These are phyloP conservation scores for Malus hybrid DNA, from an alignment of 331 rosid species.

Conservation along the genomic window DNA sequence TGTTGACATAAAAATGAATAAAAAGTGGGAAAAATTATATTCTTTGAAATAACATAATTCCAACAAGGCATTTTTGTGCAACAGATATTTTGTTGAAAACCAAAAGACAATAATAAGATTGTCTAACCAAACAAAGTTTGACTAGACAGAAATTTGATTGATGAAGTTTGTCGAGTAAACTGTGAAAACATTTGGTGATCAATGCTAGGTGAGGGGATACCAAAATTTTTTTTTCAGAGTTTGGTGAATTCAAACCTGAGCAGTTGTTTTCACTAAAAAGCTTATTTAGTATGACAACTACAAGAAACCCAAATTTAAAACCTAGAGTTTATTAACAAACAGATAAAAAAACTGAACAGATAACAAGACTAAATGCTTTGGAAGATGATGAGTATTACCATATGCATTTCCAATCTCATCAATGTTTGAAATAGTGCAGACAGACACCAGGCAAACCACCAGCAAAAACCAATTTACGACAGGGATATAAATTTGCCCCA, in stretches of 20 bases:
- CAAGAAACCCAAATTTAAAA: neutral
- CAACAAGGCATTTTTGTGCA: neutral
- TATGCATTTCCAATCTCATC: constrained; percentile 98
- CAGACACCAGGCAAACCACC: constrained; percentile 70
- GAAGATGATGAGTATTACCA: constrained; percentile 47
- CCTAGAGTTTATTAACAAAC: neutral
- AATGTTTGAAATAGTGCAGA: constrained; percentile 68
- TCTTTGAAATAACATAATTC: neutral
- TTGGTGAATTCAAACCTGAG: neutral
- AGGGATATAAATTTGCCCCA: constrained; percentile 99
- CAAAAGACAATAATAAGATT: neutral
- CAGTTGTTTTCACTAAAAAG: neutral
- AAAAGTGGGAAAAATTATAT: neutral
- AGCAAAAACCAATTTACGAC: constrained; percentile 93
- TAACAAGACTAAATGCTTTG: neutral
- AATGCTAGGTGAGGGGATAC: neutral
- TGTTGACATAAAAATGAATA: neutral
- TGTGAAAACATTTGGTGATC: neutral
- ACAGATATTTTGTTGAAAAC: neutral
- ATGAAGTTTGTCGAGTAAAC: neutral
- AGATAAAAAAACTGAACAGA: neutral
- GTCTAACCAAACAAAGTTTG: neutral
- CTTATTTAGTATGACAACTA: neutral
- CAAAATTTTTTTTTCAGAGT: neutral
- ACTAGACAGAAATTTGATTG: neutral